Conservation (phyloP, 805 yeast species). For the Candida berthetii region DNA sequence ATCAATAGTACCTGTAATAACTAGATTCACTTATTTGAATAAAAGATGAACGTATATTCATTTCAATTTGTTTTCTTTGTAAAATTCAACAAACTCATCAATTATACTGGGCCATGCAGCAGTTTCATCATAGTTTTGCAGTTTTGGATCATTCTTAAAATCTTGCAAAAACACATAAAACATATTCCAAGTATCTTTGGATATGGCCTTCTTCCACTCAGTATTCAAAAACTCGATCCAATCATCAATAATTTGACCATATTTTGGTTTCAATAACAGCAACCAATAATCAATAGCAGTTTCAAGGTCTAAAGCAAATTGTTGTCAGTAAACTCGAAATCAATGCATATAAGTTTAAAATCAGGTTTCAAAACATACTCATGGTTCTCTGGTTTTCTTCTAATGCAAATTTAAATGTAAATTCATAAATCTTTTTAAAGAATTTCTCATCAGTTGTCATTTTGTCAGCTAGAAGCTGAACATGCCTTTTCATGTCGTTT, state of each 20-base stretch:
- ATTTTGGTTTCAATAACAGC: slow-evolving; percentile 40
- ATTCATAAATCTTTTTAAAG: slow-evolving; percentile 58
- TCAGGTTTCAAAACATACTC: too few relatives aligned
- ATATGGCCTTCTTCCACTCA: slow-evolving; percentile 40
- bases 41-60: neutral
- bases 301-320: slow-evolving; percentile 28
- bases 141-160: slow-evolving; percentile 42
- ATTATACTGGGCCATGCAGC: slow-evolving; percentile 92
- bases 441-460: slow-evolving; percentile 31
- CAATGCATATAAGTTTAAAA: too few relatives aligned
- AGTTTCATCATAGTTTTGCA: slow-evolving; percentile 63
- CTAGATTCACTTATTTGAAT: too few relatives aligned
- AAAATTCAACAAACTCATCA: slow-evolving; percentile 73
- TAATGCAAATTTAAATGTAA: slow-evolving; percentile 60
- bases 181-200: slow-evolving; percentile 86
- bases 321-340: slow-evolving; percentile 16
- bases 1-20: too few relatives aligned
- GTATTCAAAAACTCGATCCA: slow-evolving; percentile 55
- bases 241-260: slow-evolving; percentile 29
- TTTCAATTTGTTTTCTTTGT: slow-evolving; percentile 11
- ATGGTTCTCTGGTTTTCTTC: slow-evolving; percentile 56
- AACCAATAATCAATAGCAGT: slow-evolving; percentile 76
- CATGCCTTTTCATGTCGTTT: slow-evolving; percentile 39
- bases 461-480: slow-evolving; percentile 25
- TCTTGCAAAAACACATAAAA: slow-evolving; percentile 55